A percentile compares a stretch with the other conserved stretches of the same genome.
Evolutionary conservation across 176 grass and related monocot species (phyloP).

Genomic region (Calamus simplicifolius): DNA sequence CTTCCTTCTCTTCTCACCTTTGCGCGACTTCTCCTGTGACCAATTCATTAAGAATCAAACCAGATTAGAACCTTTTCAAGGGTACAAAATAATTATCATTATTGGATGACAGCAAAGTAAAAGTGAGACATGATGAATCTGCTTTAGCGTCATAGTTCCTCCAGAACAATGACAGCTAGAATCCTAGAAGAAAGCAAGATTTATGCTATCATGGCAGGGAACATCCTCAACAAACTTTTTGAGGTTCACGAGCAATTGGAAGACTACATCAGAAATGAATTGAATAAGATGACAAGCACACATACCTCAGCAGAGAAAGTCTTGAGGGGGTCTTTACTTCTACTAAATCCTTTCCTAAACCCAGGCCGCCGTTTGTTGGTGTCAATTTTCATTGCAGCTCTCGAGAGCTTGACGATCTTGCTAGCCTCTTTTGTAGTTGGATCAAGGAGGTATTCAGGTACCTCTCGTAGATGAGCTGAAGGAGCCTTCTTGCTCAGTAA

Average conservation of each 20-base stretch:
- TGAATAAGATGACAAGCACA: background rate
- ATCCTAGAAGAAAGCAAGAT: too few relatives aligned
- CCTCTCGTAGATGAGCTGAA: slow-evolving; percentile 60
- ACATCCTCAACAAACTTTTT: too few relatives aligned
- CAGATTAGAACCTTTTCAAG: too few relatives aligned
- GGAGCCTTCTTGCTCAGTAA: slow-evolving; percentile 76
- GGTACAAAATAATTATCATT: too few relatives aligned
- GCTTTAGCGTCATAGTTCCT: too few relatives aligned
- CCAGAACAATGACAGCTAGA: too few relatives aligned
- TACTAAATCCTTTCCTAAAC: slow-evolving; percentile 66
- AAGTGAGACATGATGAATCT: too few relatives aligned
- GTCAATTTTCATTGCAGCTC: slow-evolving; percentile 74
- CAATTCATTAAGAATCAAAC: too few relatives aligned
- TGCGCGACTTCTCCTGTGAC: too few relatives aligned
- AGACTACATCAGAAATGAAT: background rate
- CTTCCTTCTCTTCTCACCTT: too few relatives aligned
- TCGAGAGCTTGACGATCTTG: slow-evolving; percentile 62
- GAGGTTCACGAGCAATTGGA: background rate
- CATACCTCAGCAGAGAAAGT: slow-evolving; percentile 85
- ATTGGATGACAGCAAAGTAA: too few relatives aligned
- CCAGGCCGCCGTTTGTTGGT: slow-evolving; percentile 32
- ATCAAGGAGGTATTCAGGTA: slow-evolving; percentile 87
- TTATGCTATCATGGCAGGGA: too few relatives aligned
- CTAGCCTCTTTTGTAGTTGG: slow-evolving; percentile 80
- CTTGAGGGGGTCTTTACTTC: slow-evolving; percentile 76